Evolutionary conservation across 2,329 filamentous ascomycete species (phyloP), one percentile per base, ranked within the genome.

Genomic region (Penicillium hordei): DNA sequence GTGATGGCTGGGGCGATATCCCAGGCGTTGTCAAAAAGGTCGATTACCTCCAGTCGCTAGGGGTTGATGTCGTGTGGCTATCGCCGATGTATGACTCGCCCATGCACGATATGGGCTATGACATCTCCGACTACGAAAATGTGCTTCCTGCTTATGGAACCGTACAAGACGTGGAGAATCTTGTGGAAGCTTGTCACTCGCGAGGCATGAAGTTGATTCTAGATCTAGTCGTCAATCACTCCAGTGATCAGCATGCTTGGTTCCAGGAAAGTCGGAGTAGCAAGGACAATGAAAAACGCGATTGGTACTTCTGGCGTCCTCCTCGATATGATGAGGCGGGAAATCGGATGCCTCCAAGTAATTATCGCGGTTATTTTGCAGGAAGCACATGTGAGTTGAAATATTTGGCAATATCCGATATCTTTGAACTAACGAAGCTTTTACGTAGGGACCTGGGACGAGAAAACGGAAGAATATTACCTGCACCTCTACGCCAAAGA

Each of bases 161-260:
- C 0, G 73, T 89, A 0, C 72, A 78, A 49, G 85, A 89, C 62
- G 80, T 88, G 27, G 83, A 88, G 52, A 70, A 70, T 0, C 72
- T 89, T 15, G 83, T 88, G 52, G 67, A 75, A 8, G 82, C 80
- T 55, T 78, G 82, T 21, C 84, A 87, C 58, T 72, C 77, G 10
- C 79, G 85, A 5, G 83, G 81, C 8, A 89, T 91, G 82, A 83
- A 82, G 58, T 70, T 90, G 23, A 84, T 91, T 59, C 77, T 90
- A 23, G 88, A 91, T 66, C 78, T 91, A 2, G 88, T 91, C 3
- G 81, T 90, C 62, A 91, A 91, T 65, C 89, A 91, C 70, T 89
- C 87, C 0, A 87, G 83, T 2, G 82, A 87, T 64, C 79, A 89
- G 68, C 87, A 90, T 65, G 75, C 76, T 1, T 90, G 87, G 87